A percentile compares a stretch with the other conserved stretches of the same genome.
These are phyloP conservation scores for Agastache rugosa DNA, from an alignment of 257 asterid genomes.

Conservation along the genomic window DNA sequence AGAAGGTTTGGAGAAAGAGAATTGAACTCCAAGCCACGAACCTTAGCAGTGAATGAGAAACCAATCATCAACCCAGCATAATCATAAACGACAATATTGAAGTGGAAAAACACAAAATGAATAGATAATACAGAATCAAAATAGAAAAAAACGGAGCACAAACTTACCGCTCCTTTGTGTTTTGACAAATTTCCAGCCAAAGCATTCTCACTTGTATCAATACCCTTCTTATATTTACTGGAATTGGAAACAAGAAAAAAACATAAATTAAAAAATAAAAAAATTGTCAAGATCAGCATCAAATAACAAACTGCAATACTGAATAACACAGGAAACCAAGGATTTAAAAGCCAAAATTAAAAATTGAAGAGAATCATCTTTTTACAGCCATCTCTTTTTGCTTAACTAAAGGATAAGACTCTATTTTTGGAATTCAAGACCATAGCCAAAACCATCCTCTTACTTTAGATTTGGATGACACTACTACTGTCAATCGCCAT, in stretches of 20 bases:
- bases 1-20: constrained; percentile 74
- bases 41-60: constrained; percentile 50
- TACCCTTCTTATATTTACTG: constrained; percentile 48
- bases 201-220: constrained; percentile 68
- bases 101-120: constrained; percentile 24
- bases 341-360: background rate
- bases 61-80: constrained; percentile 28
- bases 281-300: constrained; percentile 23
- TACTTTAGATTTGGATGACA: background rate
- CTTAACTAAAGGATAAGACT: background rate
- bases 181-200: constrained; percentile 68
- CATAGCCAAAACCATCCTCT: background rate
- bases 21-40: constrained; percentile 92
- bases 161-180: constrained; percentile 92
- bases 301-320: background rate
- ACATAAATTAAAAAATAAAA: constrained; percentile 1
- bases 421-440: background rate
- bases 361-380: background rate
- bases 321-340: constrained; percentile 4
- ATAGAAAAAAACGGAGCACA: constrained; percentile 16
- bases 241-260: constrained; percentile 35
- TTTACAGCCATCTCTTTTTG: background rate
- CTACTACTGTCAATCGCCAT: background rate
- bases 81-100: constrained; percentile 12
- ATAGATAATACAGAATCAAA: constrained; percentile 22